Conservation (phyloP, 2,329 filamentous ascomycete species). For the Xylariales sp. region DNA sequence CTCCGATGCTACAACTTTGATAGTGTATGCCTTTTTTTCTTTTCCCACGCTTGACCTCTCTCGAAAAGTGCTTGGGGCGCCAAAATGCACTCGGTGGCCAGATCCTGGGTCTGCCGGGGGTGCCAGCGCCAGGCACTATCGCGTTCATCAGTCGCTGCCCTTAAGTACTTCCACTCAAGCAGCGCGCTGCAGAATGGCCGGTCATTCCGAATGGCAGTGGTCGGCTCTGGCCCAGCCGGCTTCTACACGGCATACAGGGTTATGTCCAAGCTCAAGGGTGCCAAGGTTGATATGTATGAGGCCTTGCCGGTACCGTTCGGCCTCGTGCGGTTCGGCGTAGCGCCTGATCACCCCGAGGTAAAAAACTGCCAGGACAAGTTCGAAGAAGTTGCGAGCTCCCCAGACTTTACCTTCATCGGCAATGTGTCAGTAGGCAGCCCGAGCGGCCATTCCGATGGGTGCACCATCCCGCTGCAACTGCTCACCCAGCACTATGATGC, state of each 20-base stretch:
- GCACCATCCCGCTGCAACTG: constrained; percentile 58
- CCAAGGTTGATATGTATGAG: constrained; percentile 93
- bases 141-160: not conserved
- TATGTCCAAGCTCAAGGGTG: constrained; percentile 68
- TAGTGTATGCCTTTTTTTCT: no score
- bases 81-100: constrained; percentile 17
- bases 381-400: constrained; percentile 75
- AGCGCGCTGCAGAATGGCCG: constrained; percentile 27
- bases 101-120: constrained; percentile 21
- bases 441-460: constrained; percentile 32
- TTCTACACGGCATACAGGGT: constrained; percentile 91
- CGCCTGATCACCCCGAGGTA: constrained; percentile 97
- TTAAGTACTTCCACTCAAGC: constrained; percentile 17
- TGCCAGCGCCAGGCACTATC: constrained; percentile 15
- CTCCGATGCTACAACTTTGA: no score
- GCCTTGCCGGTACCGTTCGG: constrained; percentile 89
- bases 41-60: no score
- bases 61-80: no score
- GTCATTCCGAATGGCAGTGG: constrained; percentile 75
- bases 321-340: constrained; percentile 88
- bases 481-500: constrained; percentile 85
- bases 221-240: constrained; percentile 91
- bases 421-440: constrained; percentile 74
- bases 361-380: constrained; percentile 99
- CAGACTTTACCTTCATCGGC: constrained; percentile 84